Conservation (phyloP, 441 rosid species). For the Codiaeum variegatum region DNA sequence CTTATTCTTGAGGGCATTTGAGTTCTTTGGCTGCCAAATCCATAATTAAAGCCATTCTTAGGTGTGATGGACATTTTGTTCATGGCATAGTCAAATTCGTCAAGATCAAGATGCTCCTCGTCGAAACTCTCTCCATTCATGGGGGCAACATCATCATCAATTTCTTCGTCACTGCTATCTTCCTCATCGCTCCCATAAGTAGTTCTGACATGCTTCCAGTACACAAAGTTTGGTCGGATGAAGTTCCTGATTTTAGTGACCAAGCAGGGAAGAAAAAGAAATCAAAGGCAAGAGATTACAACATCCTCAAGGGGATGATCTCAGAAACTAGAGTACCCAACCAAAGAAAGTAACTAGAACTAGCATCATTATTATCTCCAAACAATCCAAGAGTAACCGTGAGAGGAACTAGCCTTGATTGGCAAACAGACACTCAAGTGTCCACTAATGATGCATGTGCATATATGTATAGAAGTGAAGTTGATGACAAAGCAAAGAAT, state of each 20-base stretch:
- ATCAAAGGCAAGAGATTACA: neutral
- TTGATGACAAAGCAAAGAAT: slow-evolving; percentile 1
- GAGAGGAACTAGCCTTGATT: neutral
- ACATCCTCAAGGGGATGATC: neutral
- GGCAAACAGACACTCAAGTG: neutral
- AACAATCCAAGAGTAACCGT: neutral
- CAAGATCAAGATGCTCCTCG: slow-evolving; percentile 25
- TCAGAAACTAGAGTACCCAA: neutral
- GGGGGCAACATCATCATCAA: slow-evolving; percentile 32
- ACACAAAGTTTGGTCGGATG: slow-evolving; percentile 52
- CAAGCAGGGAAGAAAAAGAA: neutral
- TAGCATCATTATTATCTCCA: neutral
- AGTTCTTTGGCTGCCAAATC: slow-evolving; percentile 30
- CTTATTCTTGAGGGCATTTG: slow-evolving; percentile 75
- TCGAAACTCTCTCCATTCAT: slow-evolving; percentile 26
- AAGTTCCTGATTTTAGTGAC: slow-evolving; percentile 28
- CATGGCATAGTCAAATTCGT: slow-evolving; percentile 46
- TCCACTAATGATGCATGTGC: neutral
- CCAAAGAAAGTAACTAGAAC: neutral
- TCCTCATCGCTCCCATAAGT: slow-evolving; percentile 40
- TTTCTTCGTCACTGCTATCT: slow-evolving; percentile 45
- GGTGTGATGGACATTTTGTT: slow-evolving; percentile 76
- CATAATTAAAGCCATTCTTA: slow-evolving; percentile 29
- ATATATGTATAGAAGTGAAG: neutral
- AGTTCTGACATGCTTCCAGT: slow-evolving; percentile 65